phyloP scores from a whole-genome alignment of 2,329 filamentous ascomycete genomes.

The Aspergillus bombycis region DNA sequence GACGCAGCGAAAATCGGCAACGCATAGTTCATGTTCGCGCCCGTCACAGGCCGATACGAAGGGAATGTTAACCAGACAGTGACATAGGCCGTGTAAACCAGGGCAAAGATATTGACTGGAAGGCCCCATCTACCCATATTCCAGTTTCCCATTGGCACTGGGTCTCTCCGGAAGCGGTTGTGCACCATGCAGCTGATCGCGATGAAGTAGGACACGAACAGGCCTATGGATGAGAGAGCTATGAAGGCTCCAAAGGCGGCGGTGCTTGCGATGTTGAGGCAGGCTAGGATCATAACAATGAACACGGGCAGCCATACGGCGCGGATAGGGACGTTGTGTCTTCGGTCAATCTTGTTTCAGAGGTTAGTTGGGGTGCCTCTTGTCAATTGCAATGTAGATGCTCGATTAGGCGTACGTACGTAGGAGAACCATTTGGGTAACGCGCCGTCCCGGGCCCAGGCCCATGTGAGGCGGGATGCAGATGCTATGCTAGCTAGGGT shows the following conservation, averaged over 20 bases:
- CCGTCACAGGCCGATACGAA: constrained; percentile 7
- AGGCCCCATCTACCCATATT: constrained; percentile 27
- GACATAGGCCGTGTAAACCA: constrained; percentile 26
- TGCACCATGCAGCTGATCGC: constrained; percentile 40
- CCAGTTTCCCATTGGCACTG: constrained; percentile 26
- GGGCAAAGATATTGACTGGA: constrained; percentile 39
- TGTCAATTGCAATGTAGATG: background rate
- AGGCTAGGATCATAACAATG: constrained; percentile 37
- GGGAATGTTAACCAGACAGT: constrained; percentile 4
- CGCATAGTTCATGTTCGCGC: constrained; percentile 10
- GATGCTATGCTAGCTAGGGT: constrained; percentile 50
- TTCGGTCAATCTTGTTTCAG: constrained; percentile 32
- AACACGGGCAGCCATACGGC: constrained; percentile 39
- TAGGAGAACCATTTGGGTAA: constrained; percentile 35
- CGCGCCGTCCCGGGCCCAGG: constrained; percentile 53
- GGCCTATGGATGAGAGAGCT: constrained; percentile 40
- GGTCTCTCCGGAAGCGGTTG: constrained; percentile 31
- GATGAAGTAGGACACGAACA: constrained; percentile 47
- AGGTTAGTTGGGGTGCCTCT: background rate
- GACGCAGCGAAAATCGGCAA: background rate
- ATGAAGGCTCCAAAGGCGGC: constrained; percentile 46
- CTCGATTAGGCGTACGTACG: constrained; percentile 6
- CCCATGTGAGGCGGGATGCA: constrained; percentile 54
- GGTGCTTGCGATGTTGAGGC: constrained; percentile 45
- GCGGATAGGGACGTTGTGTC: constrained; percentile 40